A percentile compares a stretch with the other conserved stretches of the same genome.
phyloP scores from a whole-genome alignment of 345 rosid species.

The Iberis pinnata region DNA sequence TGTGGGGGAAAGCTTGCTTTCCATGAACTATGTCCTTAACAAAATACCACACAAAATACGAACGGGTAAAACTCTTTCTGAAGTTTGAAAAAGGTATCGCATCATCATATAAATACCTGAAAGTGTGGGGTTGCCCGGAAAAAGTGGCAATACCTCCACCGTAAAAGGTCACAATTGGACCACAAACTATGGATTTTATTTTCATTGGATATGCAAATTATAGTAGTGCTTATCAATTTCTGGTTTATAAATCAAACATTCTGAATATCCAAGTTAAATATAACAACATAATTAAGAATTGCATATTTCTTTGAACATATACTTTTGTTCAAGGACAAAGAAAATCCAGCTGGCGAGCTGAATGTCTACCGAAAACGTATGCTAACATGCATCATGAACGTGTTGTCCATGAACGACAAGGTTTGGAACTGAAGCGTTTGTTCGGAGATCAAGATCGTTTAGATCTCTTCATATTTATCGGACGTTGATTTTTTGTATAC shows the following conservation, averaged over 20 bases:
- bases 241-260: background rate
- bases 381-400: no score
- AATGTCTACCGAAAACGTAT: no score
- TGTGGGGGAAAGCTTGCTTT: background rate
- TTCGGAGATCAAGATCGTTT: no score
- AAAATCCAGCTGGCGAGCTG: no score
- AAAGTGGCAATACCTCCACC: background rate
- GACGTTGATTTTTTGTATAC: no score
- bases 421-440: no score
- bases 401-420: no score
- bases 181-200: background rate
- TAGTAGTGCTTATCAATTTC: background rate
- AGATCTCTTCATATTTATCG: no score
- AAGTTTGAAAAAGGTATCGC: no score
- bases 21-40: background rate
- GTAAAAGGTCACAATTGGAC: background rate
- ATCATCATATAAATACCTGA: background rate
- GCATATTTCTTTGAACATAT: background rate
- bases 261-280: background rate
- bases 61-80: background rate
- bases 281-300: background rate
- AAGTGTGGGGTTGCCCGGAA: background rate
- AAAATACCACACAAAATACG: background rate
- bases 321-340: no score
- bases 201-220: background rate